Evolutionary conservation across 1,284 basidiomycete genomes (phyloP).

Genomic region (Rhodotorula sp.): DNA sequence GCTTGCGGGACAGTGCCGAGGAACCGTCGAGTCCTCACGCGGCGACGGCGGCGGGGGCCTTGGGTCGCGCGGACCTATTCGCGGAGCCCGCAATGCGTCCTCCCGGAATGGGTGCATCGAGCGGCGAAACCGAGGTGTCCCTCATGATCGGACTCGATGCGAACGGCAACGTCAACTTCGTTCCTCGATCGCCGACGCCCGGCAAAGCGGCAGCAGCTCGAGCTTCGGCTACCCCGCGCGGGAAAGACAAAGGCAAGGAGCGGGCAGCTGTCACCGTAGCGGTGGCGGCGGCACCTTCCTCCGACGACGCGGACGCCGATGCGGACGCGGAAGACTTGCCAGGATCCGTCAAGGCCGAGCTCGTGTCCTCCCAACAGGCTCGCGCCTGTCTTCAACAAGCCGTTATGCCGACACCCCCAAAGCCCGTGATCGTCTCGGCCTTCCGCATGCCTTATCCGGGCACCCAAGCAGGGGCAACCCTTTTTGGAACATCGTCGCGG

Average conservation of each 20-base stretch:
- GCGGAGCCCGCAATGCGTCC: no score
- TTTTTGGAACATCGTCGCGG: neutral
- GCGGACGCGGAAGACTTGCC: neutral
- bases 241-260: neutral
- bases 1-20: neutral
- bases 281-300: neutral
- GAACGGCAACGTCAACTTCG: slow-evolving; percentile 3
- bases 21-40: neutral
- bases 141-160: slow-evolving; percentile 7
- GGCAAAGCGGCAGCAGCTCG: neutral
- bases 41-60: neutral
- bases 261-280: neutral
- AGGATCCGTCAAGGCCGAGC: neutral
- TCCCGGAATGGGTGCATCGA: neutral
- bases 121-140: slow-evolving; percentile 1
- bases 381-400: no score
- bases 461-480: neutral
- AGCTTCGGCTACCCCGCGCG: neutral
- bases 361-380: neutral
- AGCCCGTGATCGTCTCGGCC: neutral
- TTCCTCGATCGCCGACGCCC: neutral
- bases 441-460: neutral
- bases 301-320: neutral
- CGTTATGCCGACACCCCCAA: no score
- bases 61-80: neutral